These are phyloP conservation scores for Lanmaoa rubissima DNA, from an alignment of 768 basidiomycete species.

Conservation along the genomic window DNA sequence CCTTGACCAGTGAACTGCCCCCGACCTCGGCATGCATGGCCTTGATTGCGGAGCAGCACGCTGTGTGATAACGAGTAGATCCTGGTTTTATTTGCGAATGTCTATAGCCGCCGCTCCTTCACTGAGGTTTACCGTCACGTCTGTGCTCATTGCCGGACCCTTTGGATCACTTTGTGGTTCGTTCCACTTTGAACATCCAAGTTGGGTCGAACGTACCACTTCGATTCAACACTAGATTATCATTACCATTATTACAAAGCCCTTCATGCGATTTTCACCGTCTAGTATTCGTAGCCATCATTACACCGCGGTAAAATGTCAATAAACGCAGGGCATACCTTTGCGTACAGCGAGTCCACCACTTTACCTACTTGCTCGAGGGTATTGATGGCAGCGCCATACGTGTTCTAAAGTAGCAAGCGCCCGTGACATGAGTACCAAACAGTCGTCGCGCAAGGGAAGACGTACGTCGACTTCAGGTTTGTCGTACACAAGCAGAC, in stretches of 20 bases:
- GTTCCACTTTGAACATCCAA: neutral
- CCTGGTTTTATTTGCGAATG: neutral
- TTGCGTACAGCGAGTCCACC: slow-evolving; percentile 91
- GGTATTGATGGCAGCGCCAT: slow-evolving; percentile 86
- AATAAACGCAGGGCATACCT: slow-evolving; percentile 40
- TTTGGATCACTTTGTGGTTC: neutral
- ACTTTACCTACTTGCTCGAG: slow-evolving; percentile 89
- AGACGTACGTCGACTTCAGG: slow-evolving; percentile 76
- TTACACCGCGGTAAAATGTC: neutral
- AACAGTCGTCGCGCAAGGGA: neutral
- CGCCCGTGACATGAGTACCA: slow-evolving; percentile 3
- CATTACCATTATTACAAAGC: neutral
- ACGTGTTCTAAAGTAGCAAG: slow-evolving; percentile 62
- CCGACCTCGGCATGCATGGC: too few relatives aligned
- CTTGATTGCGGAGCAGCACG: neutral
- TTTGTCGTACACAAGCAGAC: slow-evolving; percentile 87
- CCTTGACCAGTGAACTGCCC: neutral
- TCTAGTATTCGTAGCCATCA: slow-evolving; percentile 25
- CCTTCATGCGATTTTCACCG: slow-evolving; percentile 42
- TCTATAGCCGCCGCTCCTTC: neutral
- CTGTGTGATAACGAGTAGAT: neutral
- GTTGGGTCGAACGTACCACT: neutral
- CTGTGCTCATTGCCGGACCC: neutral
- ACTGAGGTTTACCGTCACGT: neutral
- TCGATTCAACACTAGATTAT: neutral